Base-by-base conservation (phyloP, 305 asterid genomes). In the Solanum hybrid region DNA sequence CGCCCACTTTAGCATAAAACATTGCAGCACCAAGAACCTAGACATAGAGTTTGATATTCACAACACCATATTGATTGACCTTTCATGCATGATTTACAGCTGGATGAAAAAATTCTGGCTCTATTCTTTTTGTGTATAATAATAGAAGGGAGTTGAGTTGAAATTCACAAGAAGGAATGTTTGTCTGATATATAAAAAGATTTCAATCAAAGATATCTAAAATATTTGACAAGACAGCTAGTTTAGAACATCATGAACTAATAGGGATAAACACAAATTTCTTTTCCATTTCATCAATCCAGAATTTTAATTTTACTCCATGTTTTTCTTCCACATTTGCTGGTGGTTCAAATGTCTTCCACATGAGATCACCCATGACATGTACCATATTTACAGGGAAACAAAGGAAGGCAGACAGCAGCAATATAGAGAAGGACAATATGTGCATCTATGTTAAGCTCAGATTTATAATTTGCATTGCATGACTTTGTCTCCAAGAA, bases 1-100 rank as follows among this genome's bases (percentile, higher is more conserved):
- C 97, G 90, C 99, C 98, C 90, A 95, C 98, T 93, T 93, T 97
- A 93, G 97, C 98, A 94, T 97, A 95, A 94, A 97, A 95, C 99
- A 97, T 97, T 90, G 98, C 99, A 76, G 99, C 99, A 84, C 99
- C 99, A 90, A 97, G 95, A 91, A 97, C 99, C 98, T 97, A 90
- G 90, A 88, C 86, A 57, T 65, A 85, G 27, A 89, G 29, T 88
- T 38, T 51, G 10, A 37, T 4, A 79, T 31, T 80, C 88, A 84
- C 88, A 17, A 57, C 75, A 51, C 61, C 39, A 20, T 51, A 20
- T 84, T 31, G 39, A 29, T 84, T 9, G 37, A 51, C 88, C 75
- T 51, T 83, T 17, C 29, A 45, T 83, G 78, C 89, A 90, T 26
- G 70, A 33, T 82, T 89, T 17, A 45, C 37, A 65, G 27, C 90